These are phyloP conservation scores for Phytophthora cactorum DNA, from an alignment of 352 stramenopile genomes.

Conservation along the genomic window DNA sequence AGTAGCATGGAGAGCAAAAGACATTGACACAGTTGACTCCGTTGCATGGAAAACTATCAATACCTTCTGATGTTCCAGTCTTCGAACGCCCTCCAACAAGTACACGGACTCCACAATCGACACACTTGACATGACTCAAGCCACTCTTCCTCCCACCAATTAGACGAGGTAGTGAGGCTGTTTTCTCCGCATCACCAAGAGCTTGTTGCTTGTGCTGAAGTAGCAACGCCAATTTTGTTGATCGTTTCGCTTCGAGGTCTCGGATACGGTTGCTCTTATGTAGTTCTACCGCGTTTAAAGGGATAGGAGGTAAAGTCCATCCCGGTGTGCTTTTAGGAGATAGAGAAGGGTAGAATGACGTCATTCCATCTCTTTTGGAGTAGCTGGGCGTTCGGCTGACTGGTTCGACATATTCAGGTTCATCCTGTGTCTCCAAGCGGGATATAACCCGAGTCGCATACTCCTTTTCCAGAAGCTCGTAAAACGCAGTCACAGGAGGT, in stretches of 20 bases:
- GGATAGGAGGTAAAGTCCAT: conserved; percentile 2
- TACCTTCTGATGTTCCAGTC: neutral
- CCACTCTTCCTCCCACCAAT: conserved; percentile 81
- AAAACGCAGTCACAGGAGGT: conserved; percentile 50
- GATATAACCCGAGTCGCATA: conserved; percentile 19
- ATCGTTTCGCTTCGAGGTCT: conserved; percentile 68
- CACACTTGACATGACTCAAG: conserved; percentile 57
- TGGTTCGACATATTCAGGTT: conserved; percentile 6
- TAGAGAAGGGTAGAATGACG: conserved; percentile 5
- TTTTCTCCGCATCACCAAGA: conserved; percentile 62
- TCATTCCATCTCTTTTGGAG: conserved; percentile 12
- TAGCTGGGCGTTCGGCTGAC: conserved; percentile 13
- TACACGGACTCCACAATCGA: conserved; percentile 58
- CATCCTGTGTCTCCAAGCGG: conserved; percentile 2
- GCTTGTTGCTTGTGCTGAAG: conserved; percentile 68
- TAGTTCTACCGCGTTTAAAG: conserved; percentile 28
- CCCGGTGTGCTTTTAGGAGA: conserved; percentile 11
- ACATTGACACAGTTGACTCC: conserved; percentile 67
- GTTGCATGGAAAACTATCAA: conserved; percentile 37
- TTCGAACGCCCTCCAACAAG: conserved; percentile 40
- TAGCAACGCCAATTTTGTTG: conserved; percentile 40
- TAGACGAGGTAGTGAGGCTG: conserved; percentile 55
- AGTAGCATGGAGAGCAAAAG: conserved; percentile 65
- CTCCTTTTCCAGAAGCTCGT: conserved; percentile 41
- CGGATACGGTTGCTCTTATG: conserved; percentile 68